Evolutionary conservation across 1,284 basidiomycete species (phyloP).

Genomic region (Peniophora sp.): DNA sequence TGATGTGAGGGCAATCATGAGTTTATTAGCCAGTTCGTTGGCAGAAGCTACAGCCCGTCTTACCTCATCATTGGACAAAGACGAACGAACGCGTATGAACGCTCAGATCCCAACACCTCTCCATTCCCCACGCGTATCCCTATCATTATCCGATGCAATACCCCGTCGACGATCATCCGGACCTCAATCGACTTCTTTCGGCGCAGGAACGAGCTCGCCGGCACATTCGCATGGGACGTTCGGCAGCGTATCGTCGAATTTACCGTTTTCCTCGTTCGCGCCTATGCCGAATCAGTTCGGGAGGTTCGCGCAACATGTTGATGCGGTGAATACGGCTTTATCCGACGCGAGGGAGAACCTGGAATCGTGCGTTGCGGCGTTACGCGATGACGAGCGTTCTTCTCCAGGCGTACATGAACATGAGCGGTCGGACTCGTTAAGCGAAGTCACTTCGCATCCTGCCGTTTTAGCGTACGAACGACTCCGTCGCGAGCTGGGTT

Average conservation of each 20-base stretch:
- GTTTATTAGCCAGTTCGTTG: constrained; percentile 55
- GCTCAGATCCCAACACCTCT: constrained; percentile 40
- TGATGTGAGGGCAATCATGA: constrained; percentile 66
- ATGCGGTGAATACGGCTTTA: constrained; percentile 55
- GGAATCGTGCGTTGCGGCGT: constrained; percentile 44
- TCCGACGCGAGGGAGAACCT: constrained; percentile 61
- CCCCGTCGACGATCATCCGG: constrained; percentile 2
- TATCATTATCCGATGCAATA: constrained; percentile 1
- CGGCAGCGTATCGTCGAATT: no score
- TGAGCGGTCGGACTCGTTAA: neutral
- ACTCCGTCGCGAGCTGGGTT: constrained; percentile 63
- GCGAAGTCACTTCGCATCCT: constrained; percentile 25
- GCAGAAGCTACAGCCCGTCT: constrained; percentile 55
- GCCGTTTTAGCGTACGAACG: constrained; percentile 64
- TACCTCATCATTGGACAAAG: constrained; percentile 49
- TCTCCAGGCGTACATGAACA: constrained; percentile 7
- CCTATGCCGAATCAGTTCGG: constrained; percentile 59
- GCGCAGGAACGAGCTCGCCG: neutral
- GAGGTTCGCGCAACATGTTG: constrained; percentile 63
- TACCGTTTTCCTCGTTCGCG: constrained; percentile 54
- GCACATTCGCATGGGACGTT: constrained; percentile 13
- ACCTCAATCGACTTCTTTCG: neutral
- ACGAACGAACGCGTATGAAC: constrained; percentile 37
- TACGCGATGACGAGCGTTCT: constrained; percentile 28
- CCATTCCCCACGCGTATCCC: constrained; percentile 4